Percentiles rank a stretch among this genome's conserved stretches.
These are phyloP conservation scores for Macrolepiota albuminosa DNA, from an alignment of 768 basidiomycete genomes.

Conservation along the genomic window DNA sequence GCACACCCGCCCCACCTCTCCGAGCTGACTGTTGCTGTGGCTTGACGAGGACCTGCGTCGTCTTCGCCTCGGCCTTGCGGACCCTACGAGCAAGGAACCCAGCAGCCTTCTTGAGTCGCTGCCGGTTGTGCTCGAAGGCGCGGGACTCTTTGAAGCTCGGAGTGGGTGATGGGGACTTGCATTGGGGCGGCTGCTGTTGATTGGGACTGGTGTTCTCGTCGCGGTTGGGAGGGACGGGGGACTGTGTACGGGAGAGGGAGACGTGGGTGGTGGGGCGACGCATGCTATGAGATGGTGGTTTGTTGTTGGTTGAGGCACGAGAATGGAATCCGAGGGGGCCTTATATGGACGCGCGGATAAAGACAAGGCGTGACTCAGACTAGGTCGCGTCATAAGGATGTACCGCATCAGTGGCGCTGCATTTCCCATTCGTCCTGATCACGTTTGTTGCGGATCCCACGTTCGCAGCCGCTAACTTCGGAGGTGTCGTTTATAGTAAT, in stretches of 20 bases:
- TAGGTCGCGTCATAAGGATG: constrained; percentile 8
- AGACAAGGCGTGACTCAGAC: constrained; percentile 11
- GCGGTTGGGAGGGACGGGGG: neutral
- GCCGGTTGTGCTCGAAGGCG: constrained; percentile 45
- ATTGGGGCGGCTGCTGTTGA: neutral
- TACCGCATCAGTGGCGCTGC: constrained; percentile 13
- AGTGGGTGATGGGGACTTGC: constrained; percentile 12
- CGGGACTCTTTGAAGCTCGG: constrained; percentile 35
- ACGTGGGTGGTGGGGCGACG: constrained; percentile 8
- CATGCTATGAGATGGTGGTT: constrained; percentile 2
- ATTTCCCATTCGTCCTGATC: constrained; percentile 4
- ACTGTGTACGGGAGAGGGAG: constrained; percentile 1
- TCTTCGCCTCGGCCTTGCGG: constrained; percentile 22
- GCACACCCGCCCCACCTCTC: neutral
- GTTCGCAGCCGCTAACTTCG: neutral
- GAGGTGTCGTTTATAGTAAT: neutral
- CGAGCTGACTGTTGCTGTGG: neutral
- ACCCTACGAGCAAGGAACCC: constrained; percentile 32
- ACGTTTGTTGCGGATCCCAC: constrained; percentile 1
- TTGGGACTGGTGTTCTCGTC: neutral
- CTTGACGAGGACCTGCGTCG: neutral
- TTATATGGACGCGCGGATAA: constrained; percentile 8
- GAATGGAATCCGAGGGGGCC: neutral
- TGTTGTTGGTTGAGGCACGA: neutral
- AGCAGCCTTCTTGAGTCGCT: constrained; percentile 39